A percentile compares a stretch with the other conserved stretches of the same genome.
phyloP scores from a whole-genome alignment of 768 basidiomycete species.

The Pilatotrama ljubarskyi region DNA sequence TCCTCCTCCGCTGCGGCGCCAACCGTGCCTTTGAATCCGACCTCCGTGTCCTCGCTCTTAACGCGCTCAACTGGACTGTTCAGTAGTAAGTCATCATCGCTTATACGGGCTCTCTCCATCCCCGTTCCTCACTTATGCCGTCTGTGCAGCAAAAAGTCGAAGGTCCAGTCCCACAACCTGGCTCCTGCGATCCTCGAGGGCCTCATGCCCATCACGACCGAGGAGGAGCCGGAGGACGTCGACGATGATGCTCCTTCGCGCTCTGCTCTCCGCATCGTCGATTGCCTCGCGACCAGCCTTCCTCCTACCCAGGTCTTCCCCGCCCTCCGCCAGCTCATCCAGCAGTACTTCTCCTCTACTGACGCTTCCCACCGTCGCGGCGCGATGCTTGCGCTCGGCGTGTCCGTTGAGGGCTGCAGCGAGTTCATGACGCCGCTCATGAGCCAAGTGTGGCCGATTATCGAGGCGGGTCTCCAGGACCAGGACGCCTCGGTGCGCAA shows the following conservation, averaged over 20 bases:
- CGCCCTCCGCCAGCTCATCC: slow-evolving; percentile 77
- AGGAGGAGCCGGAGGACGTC: slow-evolving; percentile 90
- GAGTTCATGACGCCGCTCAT: slow-evolving; percentile 97
- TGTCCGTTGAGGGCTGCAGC: slow-evolving; percentile 95
- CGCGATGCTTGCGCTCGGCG: slow-evolving; percentile 93
- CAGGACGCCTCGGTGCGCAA: slow-evolving; percentile 84
- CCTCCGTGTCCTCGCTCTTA: slow-evolving; percentile 86
- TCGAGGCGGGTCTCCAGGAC: slow-evolving; percentile 87
- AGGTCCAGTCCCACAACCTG: slow-evolving; percentile 83
- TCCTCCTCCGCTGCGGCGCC: slow-evolving; percentile 82
- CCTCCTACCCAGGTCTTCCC: slow-evolving; percentile 98
- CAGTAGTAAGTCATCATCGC: slow-evolving; percentile 69
- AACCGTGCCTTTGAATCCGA: slow-evolving; percentile 76
- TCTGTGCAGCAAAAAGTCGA: slow-evolving; percentile 90
- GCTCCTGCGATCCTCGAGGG: slow-evolving; percentile 86
- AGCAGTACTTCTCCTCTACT: slow-evolving; percentile 79
- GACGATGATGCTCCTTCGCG: slow-evolving; percentile 92
- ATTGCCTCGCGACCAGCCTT: slow-evolving; percentile 86
- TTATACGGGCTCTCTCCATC: too few relatives aligned
- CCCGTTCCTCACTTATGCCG: neutral
- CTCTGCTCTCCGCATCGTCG: slow-evolving; percentile 92
- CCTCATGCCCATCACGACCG: slow-evolving; percentile 91
- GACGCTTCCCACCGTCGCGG: slow-evolving; percentile 83
- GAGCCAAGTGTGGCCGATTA: slow-evolving; percentile 88
- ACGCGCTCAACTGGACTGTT: slow-evolving; percentile 94